These are phyloP conservation scores for Stenogyne calaminthoides DNA, from an alignment of 305 asterid species.

Conservation along the genomic window DNA sequence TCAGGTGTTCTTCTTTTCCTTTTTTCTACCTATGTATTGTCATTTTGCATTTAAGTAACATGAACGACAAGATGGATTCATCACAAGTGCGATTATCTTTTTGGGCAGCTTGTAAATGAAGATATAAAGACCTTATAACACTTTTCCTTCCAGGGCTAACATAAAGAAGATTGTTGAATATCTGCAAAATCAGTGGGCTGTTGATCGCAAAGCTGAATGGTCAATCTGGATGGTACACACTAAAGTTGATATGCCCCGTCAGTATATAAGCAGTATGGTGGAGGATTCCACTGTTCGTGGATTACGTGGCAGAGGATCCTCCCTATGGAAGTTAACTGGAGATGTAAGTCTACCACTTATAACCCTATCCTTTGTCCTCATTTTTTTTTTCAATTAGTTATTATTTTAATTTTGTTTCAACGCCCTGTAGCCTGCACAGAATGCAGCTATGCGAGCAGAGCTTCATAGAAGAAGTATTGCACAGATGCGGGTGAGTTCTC, in stretches of 20 bases:
- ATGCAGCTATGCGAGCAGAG: slow-evolving; percentile 89
- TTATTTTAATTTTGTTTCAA: slow-evolving; percentile 21
- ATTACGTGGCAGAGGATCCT: slow-evolving; percentile 70
- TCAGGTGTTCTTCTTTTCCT: slow-evolving; percentile 4
- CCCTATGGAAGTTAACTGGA: slow-evolving; percentile 56
- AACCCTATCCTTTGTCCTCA: slow-evolving; percentile 17
- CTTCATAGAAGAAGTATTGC: slow-evolving; percentile 98
- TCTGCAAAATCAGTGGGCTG: slow-evolving; percentile 87
- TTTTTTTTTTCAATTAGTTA: slow-evolving; percentile 30
- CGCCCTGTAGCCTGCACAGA: slow-evolving; percentile 78
- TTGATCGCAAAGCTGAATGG: slow-evolving; percentile 97
- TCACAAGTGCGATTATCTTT: background rate
- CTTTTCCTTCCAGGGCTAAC: slow-evolving; percentile 43
- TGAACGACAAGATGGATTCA: slow-evolving; percentile 2
- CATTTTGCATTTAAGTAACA: background rate
- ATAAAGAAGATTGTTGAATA: slow-evolving; percentile 68
- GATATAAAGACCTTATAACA: slow-evolving; percentile 13
- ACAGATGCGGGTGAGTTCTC: slow-evolving; percentile 88
- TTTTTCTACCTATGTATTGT: background rate
- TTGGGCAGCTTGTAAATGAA: slow-evolving; percentile 8
- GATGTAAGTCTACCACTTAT: slow-evolving; percentile 59
- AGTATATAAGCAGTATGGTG: slow-evolving; percentile 74
- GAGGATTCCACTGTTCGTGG: slow-evolving; percentile 61
- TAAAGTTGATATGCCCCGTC: slow-evolving; percentile 98
- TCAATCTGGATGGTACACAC: slow-evolving; percentile 99